Conservation (phyloP, 2,329 filamentous ascomycete genomes). For the Aspergillus pseudotamarii region DNA sequence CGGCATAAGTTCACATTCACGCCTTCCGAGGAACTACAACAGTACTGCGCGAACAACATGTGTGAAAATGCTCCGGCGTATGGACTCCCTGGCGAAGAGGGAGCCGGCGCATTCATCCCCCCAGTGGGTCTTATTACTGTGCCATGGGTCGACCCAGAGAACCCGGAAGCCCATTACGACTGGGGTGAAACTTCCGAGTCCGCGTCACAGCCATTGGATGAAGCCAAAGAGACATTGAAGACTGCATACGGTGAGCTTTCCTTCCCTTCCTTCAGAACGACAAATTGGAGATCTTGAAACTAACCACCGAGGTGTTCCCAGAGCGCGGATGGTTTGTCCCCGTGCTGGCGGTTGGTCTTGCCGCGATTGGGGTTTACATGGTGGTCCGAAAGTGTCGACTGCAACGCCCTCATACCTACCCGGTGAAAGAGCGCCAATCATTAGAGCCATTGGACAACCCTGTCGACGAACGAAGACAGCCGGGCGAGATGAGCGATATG, state of each 20-base stretch:
- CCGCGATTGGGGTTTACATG: constrained; percentile 13
- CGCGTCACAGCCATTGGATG: constrained; percentile 2
- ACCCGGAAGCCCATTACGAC: constrained; percentile 25
- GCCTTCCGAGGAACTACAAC: constrained; percentile 37
- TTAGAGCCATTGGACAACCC: constrained; percentile 19
- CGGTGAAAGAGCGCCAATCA: constrained; percentile 12
- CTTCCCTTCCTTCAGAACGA: not conserved
- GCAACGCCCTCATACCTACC: constrained; percentile 7
- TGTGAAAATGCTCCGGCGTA: constrained; percentile 34
- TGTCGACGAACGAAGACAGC: constrained; percentile 23
- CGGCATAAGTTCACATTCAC: constrained; percentile 40
- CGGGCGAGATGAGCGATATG: constrained; percentile 6
- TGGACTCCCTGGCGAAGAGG: constrained; percentile 33
- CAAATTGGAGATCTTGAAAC: not conserved
- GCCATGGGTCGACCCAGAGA: constrained; percentile 34
- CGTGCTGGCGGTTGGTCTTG: constrained; percentile 11
- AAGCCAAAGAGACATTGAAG: constrained; percentile 4
- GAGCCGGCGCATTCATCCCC: constrained; percentile 30
- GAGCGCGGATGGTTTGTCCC: constrained; percentile 19
- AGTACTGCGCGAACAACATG: constrained; percentile 32
- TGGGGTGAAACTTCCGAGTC: constrained; percentile 12
- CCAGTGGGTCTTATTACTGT: constrained; percentile 35
- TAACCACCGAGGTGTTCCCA: not conserved
- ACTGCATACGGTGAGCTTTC: constrained; percentile 15
- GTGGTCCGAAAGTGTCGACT: constrained; percentile 17